A percentile compares a stretch with the other conserved stretches of the same genome.
These are phyloP conservation scores for Pholiota adiposa DNA, from an alignment of 1,284 basidiomycete species.

Conservation along the genomic window DNA sequence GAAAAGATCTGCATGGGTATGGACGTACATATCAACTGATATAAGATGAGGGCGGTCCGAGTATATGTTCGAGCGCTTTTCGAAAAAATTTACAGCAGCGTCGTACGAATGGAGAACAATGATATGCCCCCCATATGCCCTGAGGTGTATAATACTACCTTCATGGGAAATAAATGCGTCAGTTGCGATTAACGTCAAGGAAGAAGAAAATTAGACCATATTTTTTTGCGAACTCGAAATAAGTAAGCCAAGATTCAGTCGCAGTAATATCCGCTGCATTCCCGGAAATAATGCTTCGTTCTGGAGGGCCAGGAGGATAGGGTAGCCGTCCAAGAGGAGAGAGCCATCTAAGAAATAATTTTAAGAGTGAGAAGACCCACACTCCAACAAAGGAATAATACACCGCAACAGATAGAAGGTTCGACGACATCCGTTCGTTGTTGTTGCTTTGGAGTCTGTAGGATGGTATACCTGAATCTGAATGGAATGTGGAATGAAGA, in stretches of 20 bases:
- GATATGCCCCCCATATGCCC: conserved; percentile 27
- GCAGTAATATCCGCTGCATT: conserved; percentile 7
- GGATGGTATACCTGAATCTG: not conserved
- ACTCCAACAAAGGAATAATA: not conserved
- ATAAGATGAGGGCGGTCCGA: conserved; percentile 19
- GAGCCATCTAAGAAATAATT: not conserved
- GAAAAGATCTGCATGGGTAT: conserved; percentile 9
- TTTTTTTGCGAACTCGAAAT: conserved; percentile 2
- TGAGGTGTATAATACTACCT: conserved; percentile 33
- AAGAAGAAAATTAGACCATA: not conserved
- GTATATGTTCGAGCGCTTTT: conserved; percentile 33
- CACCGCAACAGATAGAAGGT: not conserved
- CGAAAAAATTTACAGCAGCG: conserved; percentile 33
- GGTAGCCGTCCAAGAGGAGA: not conserved
- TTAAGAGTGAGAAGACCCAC: not conserved
- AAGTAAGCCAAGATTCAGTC: conserved; percentile 6
- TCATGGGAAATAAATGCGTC: not conserved
- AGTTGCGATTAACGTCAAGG: not conserved
- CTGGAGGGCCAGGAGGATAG: conserved; percentile 11
- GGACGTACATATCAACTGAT: not conserved
- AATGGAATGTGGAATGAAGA: too few species aligned
- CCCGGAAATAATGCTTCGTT: not conserved
- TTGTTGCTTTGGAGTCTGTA: too few species aligned
- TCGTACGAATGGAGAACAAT: conserved; percentile 35
- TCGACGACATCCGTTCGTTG: not conserved